phyloP scores from a whole-genome alignment of 108 stramenopile genomes.

The Nitzschia putrida region DNA sequence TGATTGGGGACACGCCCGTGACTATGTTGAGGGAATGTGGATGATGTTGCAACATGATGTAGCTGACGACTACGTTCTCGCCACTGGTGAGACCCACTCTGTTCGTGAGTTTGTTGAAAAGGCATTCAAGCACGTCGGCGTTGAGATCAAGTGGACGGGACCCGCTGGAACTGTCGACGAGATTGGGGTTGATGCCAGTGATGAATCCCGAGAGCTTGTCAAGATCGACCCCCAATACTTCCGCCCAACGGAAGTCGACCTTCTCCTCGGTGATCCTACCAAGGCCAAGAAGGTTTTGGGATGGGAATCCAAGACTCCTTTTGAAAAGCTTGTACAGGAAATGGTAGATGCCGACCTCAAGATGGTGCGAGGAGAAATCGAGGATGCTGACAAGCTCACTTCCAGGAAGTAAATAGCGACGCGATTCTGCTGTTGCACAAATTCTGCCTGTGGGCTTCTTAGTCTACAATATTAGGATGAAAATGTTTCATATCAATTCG shows the following conservation, averaged over 20 bases:
- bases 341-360: slow-evolving; percentile 93
- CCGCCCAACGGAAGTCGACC: slow-evolving; percentile 98
- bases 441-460: too few relatives aligned
- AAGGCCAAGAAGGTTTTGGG: slow-evolving; percentile 94
- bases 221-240: slow-evolving; percentile 95
- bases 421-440: too few relatives aligned
- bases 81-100: slow-evolving; percentile 96
- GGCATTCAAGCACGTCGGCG: slow-evolving; percentile 85
- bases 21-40: slow-evolving; percentile 99
- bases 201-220: slow-evolving; percentile 86
- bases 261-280: slow-evolving; percentile 93
- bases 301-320: slow-evolving; percentile 83
- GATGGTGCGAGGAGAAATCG: slow-evolving; percentile 73
- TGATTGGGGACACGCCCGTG: slow-evolving; percentile 99
- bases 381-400: slow-evolving; percentile 36
- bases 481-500: too few relatives aligned
- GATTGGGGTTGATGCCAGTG: slow-evolving; percentile 87
- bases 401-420: not conserved
- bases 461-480: too few relatives aligned
- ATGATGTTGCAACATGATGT: slow-evolving; percentile 95
- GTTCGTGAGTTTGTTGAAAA: slow-evolving; percentile 98
- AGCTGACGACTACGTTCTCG: slow-evolving; percentile 97
- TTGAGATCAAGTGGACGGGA: slow-evolving; percentile 89
- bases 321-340: slow-evolving; percentile 89
- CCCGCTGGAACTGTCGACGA: slow-evolving; percentile 91